A percentile compares a stretch with the other conserved stretches of the same genome.
Evolutionary conservation across 192 early-diverging fungal genomes (phyloP).

Genomic region (Coemansia sp.): DNA sequence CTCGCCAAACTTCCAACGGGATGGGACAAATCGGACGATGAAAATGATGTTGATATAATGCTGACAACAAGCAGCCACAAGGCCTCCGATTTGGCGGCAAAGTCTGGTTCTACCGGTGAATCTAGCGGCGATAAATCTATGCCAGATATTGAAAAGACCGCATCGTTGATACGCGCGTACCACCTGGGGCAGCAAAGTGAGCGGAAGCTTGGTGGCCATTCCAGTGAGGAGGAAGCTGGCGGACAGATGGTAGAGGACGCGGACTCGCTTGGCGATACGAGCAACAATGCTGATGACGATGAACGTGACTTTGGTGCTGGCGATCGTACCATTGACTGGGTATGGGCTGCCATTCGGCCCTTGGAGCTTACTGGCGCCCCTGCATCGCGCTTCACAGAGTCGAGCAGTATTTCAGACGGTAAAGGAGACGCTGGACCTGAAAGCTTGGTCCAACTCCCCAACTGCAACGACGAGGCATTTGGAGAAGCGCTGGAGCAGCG

Average conservation of each 20-base stretch:
- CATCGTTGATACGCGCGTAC: constrained; percentile 14
- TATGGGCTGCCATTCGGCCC: constrained; percentile 43
- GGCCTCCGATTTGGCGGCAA: background rate
- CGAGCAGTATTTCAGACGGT: background rate
- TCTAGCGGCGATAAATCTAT: background rate
- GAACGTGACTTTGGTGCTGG: background rate
- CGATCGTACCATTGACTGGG: constrained; percentile 38
- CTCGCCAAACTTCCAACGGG: constrained; percentile 22
- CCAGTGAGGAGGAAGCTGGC: constrained; percentile 3
- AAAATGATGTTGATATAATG: constrained; percentile 17
- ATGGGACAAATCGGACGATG: constrained; percentile 30
- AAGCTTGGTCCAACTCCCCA: constrained; percentile 27
- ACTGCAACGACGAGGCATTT: constrained; percentile 32
- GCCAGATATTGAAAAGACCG: constrained; percentile 4
- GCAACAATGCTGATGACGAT: background rate
- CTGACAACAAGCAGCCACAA: constrained; percentile 28
- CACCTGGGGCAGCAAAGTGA: constrained; percentile 19
- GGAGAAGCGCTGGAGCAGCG: constrained; percentile 44
- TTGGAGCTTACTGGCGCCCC: constrained; percentile 45
- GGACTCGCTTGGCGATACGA: background rate
- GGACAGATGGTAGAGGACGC: background rate
- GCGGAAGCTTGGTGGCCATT: background rate
- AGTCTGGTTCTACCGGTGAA: background rate
- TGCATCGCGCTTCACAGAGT: constrained; percentile 33
- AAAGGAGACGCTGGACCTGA: background rate